A percentile compares a stretch with the other conserved stretches of the same genome.
Evolutionary conservation across 257 asterid genomes (phyloP).

Genomic region (Catharanthus roseus): DNA sequence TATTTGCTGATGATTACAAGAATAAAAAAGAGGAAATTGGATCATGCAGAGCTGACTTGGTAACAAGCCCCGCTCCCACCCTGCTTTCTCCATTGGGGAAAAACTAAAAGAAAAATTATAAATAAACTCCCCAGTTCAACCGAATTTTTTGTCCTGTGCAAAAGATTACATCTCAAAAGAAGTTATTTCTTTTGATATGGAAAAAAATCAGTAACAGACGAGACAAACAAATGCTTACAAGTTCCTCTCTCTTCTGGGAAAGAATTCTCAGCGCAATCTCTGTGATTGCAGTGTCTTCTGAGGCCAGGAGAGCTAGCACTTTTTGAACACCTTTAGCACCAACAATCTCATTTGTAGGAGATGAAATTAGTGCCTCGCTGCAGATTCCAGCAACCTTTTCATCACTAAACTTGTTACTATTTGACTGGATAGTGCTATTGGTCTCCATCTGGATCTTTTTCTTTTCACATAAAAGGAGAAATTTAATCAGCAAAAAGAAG

Average conservation of each 20-base stretch:
- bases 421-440: slow-evolving; percentile 2
- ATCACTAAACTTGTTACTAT: slow-evolving; percentile 2
- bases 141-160: background rate
- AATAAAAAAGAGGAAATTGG: background rate
- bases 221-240: background rate
- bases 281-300: slow-evolving; percentile 6
- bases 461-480: too few relatives aligned
- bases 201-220: background rate
- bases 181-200: background rate
- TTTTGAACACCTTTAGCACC: slow-evolving; percentile 12
- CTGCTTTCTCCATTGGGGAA: background rate
- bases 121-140: background rate
- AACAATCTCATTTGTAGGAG: background rate
- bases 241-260: slow-evolving; percentile 5
- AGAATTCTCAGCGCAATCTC: slow-evolving; percentile 5
- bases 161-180: too few relatives aligned
- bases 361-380: background rate
- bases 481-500: too few relatives aligned
- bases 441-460: slow-evolving; percentile 11
- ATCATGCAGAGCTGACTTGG: background rate
- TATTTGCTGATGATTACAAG: background rate
- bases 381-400: slow-evolving; percentile 8
- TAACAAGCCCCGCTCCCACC: background rate
- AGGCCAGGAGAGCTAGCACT: background rate
- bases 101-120: background rate